These are phyloP conservation scores for Lentinula guzmanii DNA, from an alignment of 768 basidiomycete genomes.

Conservation along the genomic window DNA sequence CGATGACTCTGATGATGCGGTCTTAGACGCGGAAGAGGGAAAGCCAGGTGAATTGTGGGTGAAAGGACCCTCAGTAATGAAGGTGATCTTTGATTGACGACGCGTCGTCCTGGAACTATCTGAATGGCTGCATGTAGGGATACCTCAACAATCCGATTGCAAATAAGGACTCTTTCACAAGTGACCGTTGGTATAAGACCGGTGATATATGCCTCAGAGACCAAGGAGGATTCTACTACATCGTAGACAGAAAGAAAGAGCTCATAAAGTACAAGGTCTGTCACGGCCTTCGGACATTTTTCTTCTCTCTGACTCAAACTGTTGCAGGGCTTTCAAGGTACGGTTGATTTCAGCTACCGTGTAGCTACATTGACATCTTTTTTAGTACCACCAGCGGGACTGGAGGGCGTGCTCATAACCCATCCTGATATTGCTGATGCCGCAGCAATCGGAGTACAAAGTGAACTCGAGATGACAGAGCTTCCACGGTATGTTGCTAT, in stretches of 20 bases:
- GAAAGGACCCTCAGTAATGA: constrained; percentile 75
- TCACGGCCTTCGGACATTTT: background rate
- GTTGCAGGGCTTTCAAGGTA: background rate
- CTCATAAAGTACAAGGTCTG: constrained; percentile 67
- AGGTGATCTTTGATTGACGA: constrained; percentile 30
- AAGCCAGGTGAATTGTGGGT: constrained; percentile 80
- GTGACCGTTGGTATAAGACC: constrained; percentile 83
- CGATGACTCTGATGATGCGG: constrained; percentile 51
- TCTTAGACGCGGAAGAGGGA: constrained; percentile 43
- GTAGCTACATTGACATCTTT: background rate
- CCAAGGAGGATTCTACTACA: constrained; percentile 64
- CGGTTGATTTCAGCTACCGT: background rate
- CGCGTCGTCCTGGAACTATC: background rate
- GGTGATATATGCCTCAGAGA: constrained; percentile 75
- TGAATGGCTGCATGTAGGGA: constrained; percentile 30
- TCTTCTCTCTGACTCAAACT: background rate
- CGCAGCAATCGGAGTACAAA: constrained; percentile 75
- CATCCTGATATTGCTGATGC: constrained; percentile 75
- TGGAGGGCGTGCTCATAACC: constrained; percentile 69
- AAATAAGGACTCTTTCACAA: constrained; percentile 62
- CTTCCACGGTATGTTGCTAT: constrained; percentile 50
- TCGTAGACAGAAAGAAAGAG: constrained; percentile 72
- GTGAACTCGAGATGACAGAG: constrained; percentile 68
- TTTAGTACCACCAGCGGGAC: constrained; percentile 75
- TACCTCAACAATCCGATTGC: constrained; percentile 71